Evolutionary conservation across 331 rosid genomes (phyloP).

Genomic region (Cydonia oblonga): DNA sequence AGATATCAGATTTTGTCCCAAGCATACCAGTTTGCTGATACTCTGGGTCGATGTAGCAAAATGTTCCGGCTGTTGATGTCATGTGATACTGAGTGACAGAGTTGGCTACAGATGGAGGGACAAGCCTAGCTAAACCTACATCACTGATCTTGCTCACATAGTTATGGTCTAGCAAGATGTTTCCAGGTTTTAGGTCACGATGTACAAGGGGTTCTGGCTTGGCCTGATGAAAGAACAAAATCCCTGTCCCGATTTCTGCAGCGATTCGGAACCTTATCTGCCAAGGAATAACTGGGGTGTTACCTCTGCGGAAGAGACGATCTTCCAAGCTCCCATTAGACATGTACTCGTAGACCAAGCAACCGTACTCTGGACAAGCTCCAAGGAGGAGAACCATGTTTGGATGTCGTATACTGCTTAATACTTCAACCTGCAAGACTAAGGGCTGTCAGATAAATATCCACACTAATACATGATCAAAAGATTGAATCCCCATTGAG

Average conservation of each 20-base stretch:
- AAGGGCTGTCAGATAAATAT: background rate
- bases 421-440: slow-evolving; percentile 3
- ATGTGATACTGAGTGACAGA: slow-evolving; percentile 8
- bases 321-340: slow-evolving; percentile 9
- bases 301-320: slow-evolving; percentile 2
- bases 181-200: background rate
- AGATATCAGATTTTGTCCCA: slow-evolving; percentile 13
- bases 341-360: slow-evolving; percentile 12
- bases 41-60: slow-evolving; percentile 14
- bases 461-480: background rate
- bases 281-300: slow-evolving; percentile 12
- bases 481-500: background rate
- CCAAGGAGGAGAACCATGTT: slow-evolving; percentile 15
- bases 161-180: background rate
- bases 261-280: slow-evolving; percentile 3
- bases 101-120: slow-evolving; percentile 8
- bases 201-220: slow-evolving; percentile 1
- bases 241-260: slow-evolving; percentile 2
- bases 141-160: background rate
- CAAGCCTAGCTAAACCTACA: slow-evolving; percentile 2
- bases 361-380: slow-evolving; percentile 12
- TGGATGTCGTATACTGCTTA: slow-evolving; percentile 13
- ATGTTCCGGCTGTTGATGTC: slow-evolving; percentile 19
- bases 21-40: slow-evolving; percentile 11
- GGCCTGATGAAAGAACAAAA: slow-evolving; percentile 1